phyloP scores from a whole-genome alignment of 1,139 yeast species.

The Candida buenavistaensis region DNA sequence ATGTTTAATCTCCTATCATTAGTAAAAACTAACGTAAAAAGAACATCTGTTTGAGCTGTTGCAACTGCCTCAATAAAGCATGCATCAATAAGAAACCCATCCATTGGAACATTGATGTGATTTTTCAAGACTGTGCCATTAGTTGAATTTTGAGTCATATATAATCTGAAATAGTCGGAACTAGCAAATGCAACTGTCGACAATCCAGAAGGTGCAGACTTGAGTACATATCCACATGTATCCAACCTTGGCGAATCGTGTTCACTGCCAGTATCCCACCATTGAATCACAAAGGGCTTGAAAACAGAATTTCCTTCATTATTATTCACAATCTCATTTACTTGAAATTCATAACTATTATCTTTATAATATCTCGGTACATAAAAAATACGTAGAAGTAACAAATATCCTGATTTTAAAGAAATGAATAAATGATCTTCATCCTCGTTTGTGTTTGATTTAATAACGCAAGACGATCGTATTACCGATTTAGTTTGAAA shows the following conservation, averaged over 20 bases:
- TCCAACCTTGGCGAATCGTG: constrained; percentile 23
- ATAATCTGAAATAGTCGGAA: constrained; percentile 38
- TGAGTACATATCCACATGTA: constrained; percentile 35
- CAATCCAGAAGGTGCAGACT: constrained; percentile 32
- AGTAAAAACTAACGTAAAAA: constrained; percentile 38
- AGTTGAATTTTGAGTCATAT: constrained; percentile 33
- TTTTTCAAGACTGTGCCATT: constrained; percentile 39
- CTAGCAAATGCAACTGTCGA: constrained; percentile 42
- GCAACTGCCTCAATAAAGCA: constrained; percentile 43
- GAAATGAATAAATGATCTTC: constrained; percentile 49
- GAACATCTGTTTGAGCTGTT: constrained; percentile 27
- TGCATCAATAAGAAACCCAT: constrained; percentile 42
- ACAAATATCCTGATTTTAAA: constrained; percentile 41
- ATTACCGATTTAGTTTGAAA: constrained; percentile 37
- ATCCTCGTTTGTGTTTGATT: constrained; percentile 16
- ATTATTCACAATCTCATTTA: constrained; percentile 7
- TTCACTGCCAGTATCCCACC: constrained; percentile 43
- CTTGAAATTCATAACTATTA: constrained; percentile 22
- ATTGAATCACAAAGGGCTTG: constrained; percentile 51
- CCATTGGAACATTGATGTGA: constrained; percentile 41
- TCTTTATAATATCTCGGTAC: constrained; percentile 35
- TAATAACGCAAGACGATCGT: constrained; percentile 36
- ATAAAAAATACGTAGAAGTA: constrained; percentile 35
- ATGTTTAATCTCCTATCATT: constrained; percentile 37
- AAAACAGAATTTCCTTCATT: constrained; percentile 20